A percentile compares a stretch with the other conserved stretches of the same genome.
Evolutionary conservation across 345 rosid species (phyloP).

Genomic region (Iberis pinnata): DNA sequence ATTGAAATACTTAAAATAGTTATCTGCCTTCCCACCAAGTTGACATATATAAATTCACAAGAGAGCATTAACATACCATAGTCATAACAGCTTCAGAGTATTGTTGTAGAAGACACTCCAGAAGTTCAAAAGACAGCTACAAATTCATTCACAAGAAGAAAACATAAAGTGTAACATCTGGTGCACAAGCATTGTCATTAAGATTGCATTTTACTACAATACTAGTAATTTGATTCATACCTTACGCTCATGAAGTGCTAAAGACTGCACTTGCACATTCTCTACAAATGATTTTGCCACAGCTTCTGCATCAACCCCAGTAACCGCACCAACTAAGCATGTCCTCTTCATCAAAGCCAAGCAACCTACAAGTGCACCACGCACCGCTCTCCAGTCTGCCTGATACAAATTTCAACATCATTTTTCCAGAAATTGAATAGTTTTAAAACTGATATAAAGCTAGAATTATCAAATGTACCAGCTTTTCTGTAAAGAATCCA

Average conservation of each 20-base stretch:
- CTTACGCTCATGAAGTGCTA: constrained; percentile 74
- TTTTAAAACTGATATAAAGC: not conserved
- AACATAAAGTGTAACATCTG: constrained; percentile 6
- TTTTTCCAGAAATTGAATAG: not conserved
- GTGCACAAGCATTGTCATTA: not conserved
- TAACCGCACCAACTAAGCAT: constrained; percentile 39
- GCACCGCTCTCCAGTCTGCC: constrained; percentile 92
- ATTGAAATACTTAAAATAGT: too few relatives aligned
- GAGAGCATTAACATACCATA: constrained; percentile 40
- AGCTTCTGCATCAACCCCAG: constrained; percentile 50
- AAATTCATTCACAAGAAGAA: constrained; percentile 17
- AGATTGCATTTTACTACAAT: constrained; percentile 4
- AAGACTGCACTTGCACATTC: constrained; percentile 64
- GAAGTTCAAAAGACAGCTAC: constrained; percentile 83
- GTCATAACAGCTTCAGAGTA: constrained; percentile 44
- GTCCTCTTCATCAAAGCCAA: constrained; percentile 69
- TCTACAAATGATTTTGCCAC: constrained; percentile 46
- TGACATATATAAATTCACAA: not conserved
- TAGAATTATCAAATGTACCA: constrained; percentile 48
- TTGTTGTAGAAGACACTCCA: constrained; percentile 64
- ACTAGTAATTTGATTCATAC: constrained; percentile 28
- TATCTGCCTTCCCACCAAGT: not conserved
- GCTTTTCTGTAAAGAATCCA: constrained; percentile 55
- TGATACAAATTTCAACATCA: constrained; percentile 36
- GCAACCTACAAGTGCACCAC: constrained; percentile 89